Conservation (phyloP, 2,329 filamentous ascomycete species). For the Phoma sp. region DNA sequence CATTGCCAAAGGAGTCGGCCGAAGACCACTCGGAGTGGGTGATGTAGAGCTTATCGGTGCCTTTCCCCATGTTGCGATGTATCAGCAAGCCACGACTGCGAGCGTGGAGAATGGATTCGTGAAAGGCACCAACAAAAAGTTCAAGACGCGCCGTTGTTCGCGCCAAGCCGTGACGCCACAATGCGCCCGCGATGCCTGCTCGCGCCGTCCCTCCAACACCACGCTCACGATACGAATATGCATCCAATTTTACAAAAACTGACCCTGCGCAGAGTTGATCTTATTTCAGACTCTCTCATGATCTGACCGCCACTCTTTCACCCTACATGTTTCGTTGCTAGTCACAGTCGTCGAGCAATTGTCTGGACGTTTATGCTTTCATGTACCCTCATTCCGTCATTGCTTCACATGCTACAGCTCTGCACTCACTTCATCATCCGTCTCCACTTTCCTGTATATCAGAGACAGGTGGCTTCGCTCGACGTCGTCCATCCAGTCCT, state of each 20-base stretch:
- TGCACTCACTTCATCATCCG: not conserved
- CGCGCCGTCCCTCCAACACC: not conserved
- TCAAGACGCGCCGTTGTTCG: not conserved
- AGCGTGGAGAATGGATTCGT: not conserved
- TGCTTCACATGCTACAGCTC: not conserved
- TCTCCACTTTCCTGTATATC: constrained; percentile 16
- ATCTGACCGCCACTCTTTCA: no score
- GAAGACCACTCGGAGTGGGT: constrained; percentile 98
- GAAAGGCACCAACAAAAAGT: constrained; percentile 14
- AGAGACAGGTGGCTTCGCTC: constrained; percentile 25
- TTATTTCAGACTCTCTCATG: no score
- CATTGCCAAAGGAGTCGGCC: constrained; percentile 84
- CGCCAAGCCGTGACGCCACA: not conserved
- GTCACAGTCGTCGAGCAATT: no score
- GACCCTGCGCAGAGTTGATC: no score
- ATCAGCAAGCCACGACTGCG: constrained; percentile 3
- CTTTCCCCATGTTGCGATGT: constrained; percentile 44
- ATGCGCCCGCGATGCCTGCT: not conserved
- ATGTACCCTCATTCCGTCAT: no score
- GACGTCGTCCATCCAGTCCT: constrained; percentile 25
- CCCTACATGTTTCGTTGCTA: no score
- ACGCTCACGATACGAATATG: no score
- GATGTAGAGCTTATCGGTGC: constrained; percentile 64
- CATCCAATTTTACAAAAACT: no score
- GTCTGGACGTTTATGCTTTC: no score